These are phyloP conservation scores for Venturia asperata DNA, from an alignment of 2,329 filamentous ascomycete species.

Conservation along the genomic window DNA sequence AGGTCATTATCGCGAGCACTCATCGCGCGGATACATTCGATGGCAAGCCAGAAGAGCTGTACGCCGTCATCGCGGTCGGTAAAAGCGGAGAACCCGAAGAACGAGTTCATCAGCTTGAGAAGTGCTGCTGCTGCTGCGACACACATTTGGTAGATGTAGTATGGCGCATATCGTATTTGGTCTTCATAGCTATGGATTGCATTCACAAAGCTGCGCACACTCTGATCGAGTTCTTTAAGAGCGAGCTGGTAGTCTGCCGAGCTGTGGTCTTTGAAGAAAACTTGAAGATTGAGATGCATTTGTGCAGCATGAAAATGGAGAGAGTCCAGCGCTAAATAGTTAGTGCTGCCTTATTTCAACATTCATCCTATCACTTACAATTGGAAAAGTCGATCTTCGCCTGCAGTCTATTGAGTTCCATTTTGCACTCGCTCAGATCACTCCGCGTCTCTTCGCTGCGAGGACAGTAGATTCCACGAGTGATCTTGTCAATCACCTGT, in stretches of 20 bases:
- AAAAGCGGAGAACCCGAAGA: conserved; percentile 57
- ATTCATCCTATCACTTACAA: background rate
- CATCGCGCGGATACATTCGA: conserved; percentile 62
- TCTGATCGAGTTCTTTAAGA: conserved; percentile 67
- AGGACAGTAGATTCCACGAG: conserved; percentile 72
- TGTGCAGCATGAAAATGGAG: conserved; percentile 66
- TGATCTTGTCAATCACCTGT: conserved; percentile 69
- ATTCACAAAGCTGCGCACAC: conserved; percentile 63
- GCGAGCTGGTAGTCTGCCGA: conserved; percentile 67
- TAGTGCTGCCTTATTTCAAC: background rate
- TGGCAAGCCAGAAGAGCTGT: conserved; percentile 62
- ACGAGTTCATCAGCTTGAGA: conserved; percentile 68
- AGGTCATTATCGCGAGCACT: conserved; percentile 73
- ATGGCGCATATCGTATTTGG: conserved; percentile 58
- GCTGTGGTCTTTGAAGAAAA: conserved; percentile 72
- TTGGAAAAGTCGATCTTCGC: conserved; percentile 8
- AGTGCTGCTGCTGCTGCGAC: conserved; percentile 73
- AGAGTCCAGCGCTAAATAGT: conserved; percentile 28
- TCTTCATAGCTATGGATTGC: conserved; percentile 42
- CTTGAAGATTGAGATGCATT: conserved; percentile 68
- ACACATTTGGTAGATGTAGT: conserved; percentile 79
- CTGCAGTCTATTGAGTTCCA: background rate
- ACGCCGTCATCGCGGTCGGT: conserved; percentile 63
- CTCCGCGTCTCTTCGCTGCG: conserved; percentile 47
- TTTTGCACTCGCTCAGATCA: background rate